Base-by-base conservation (phyloP, 2,329 filamentous ascomycete species). In the Colletotrichum truncatum region DNA sequence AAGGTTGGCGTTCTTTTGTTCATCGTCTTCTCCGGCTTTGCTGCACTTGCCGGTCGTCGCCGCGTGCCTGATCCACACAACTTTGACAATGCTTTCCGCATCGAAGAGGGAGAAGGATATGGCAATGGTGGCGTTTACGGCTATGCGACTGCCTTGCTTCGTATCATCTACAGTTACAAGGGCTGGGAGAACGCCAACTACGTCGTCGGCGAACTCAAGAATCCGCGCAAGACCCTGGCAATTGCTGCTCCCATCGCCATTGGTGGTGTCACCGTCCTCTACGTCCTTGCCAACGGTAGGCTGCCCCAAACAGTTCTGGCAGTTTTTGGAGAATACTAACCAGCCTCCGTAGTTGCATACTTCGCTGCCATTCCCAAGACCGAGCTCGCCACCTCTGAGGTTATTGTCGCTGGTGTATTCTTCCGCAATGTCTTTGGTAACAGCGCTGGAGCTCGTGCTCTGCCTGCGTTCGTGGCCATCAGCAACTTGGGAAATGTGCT, bases 121-220 rank as follows among this genome's bases (percentile, higher is more conserved):
- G 78, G 83, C 12, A 81, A 80, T 3, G 82, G 82, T 3, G 82
- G 84, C 4, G 82, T 80, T 0, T 84, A 83, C 26, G 82, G 83
- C 1, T 88, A 88, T 71, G 84, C 85, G 2, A 87, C 84, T 4
- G 86, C 87, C 0, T 77, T 89, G 10, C 77, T 89, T 4, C 84
- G 84, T 26, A 85, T 89, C 58, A 79, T 89, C 14, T 88, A 89
- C 76, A 86, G 83, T 12, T 89, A 88, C 77, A 87, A 86, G 69
- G 87, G 87, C 4, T 90, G 87, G 87, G 85, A 88, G 70, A 89
- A 88, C 61, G 86, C 86, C 28, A 89, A 88, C 74, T 89, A 89
- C 65, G 87, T 89, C 2, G 75, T 89, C 3, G 79, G 82, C 64
- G 87, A 90, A 70, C 76, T 89, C 32, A 85, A 82, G 67, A 81